phyloP scores from a whole-genome alignment of 2,329 filamentous ascomycete species.

The Dendryphion nanum region DNA sequence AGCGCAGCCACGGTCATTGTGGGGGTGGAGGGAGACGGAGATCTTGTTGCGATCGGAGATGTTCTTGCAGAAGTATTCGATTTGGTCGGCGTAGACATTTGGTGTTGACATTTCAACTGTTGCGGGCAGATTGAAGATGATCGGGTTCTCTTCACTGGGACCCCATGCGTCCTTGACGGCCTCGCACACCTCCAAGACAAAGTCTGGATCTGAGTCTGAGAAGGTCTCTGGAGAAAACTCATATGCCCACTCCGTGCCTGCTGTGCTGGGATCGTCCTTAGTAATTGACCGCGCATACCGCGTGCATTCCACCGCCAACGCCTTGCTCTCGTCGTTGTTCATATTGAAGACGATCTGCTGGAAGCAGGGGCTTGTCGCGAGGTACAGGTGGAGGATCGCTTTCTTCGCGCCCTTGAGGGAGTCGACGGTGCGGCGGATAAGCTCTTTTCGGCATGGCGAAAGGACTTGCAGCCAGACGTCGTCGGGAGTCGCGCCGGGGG shows the following conservation, averaged over 20 bases:
- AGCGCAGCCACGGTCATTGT: conserved; percentile 91
- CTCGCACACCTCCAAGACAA: conserved; percentile 78
- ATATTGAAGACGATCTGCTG: conserved; percentile 86
- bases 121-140: conserved; percentile 96
- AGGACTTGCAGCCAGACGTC: conserved; percentile 92
- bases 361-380: conserved; percentile 96
- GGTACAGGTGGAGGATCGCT: conserved; percentile 91
- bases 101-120: conserved; percentile 94
- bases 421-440: conserved; percentile 87
- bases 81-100: conserved; percentile 93
- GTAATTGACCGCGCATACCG: conserved; percentile 86
- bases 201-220: conserved; percentile 85
- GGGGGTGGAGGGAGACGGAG: conserved; percentile 85
- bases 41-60: conserved; percentile 84
- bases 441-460: conserved; percentile 85
- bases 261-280: conserved; percentile 65
- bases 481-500: conserved; percentile 77
- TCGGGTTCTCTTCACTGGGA: conserved; percentile 72
- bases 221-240: conserved; percentile 88
- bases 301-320: conserved; percentile 80
- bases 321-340: conserved; percentile 76
- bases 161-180: conserved; percentile 94
- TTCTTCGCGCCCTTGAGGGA: conserved; percentile 87
- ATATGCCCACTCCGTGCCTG: conserved; percentile 69
- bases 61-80: conserved; percentile 90